Evolutionary conservation across 2,329 filamentous ascomycete species (phyloP).

Genomic region (Penicillium sclerotigenum): DNA sequence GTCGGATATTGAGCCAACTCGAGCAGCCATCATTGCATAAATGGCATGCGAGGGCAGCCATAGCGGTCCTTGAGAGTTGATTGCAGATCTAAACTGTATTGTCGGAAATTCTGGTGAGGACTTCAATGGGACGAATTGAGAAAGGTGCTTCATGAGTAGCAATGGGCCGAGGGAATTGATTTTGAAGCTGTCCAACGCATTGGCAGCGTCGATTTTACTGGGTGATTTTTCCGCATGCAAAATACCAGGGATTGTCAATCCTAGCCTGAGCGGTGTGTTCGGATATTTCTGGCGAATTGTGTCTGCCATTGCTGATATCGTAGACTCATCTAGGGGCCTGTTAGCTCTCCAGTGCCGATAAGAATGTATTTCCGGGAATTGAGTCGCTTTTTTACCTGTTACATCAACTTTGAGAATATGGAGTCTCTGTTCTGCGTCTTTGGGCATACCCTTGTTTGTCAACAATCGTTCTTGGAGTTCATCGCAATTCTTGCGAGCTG

Average conservation of each 20-base stretch:
- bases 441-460: constrained; percentile 44
- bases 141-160: constrained; percentile 73
- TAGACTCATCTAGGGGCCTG: constrained; percentile 54
- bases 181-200: constrained; percentile 65
- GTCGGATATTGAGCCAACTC: constrained; percentile 71
- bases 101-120: constrained; percentile 39
- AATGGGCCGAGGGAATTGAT: constrained; percentile 73
- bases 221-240: constrained; percentile 71
- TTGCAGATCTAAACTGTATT: constrained; percentile 9
- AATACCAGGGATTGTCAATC: constrained; percentile 67
- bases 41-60: constrained; percentile 55
- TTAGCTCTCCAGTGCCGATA: not conserved
- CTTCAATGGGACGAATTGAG: constrained; percentile 63
- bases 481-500: constrained; percentile 54
- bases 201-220: constrained; percentile 58
- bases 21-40: constrained; percentile 73
- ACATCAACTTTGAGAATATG: constrained; percentile 56
- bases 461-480: constrained; percentile 52
- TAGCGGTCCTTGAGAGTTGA: constrained; percentile 2
- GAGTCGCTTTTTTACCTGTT: constrained; percentile 43
- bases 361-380: not conserved
- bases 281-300: constrained; percentile 55
- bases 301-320: constrained; percentile 57
- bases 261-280: constrained; percentile 60
- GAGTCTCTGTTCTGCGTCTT: constrained; percentile 45